Percentiles rank a stretch among this genome's conserved stretches.
Evolutionary conservation across 345 rosid genomes (phyloP).

Genomic region (Viola odorata): DNA sequence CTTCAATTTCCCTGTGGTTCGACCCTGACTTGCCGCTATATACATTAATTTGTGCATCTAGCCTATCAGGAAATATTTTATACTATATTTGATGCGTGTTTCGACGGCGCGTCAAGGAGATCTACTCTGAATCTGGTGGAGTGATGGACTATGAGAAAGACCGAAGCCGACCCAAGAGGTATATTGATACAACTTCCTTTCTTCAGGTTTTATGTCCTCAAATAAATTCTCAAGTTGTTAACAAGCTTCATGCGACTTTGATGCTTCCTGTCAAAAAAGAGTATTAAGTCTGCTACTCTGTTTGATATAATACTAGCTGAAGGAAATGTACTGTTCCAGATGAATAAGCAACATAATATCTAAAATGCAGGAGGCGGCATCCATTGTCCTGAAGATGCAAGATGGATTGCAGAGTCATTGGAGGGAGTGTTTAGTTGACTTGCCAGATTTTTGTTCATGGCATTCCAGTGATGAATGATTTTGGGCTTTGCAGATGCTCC

Average conservation of each 20-base stretch:
- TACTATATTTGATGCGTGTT: too few relatives aligned
- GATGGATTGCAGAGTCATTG: conserved; percentile 19
- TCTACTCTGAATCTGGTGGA: conserved; percentile 94
- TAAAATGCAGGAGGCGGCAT: conserved; percentile 69
- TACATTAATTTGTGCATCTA: too few relatives aligned
- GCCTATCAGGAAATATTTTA: too few relatives aligned
- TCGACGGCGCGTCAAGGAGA: conserved; percentile 26
- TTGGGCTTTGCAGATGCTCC: conserved; percentile 21
- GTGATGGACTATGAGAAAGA: conserved; percentile 98
- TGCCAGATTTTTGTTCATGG: conserved; percentile 32
- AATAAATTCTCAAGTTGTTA: neutral
- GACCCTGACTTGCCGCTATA: too few relatives aligned
- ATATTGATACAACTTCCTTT: conserved; percentile 9
- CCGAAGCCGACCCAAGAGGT: conserved; percentile 93
- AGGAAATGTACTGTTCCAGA: neutral
- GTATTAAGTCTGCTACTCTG: too few relatives aligned
- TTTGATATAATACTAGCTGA: too few relatives aligned
- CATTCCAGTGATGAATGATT: conserved; percentile 20
- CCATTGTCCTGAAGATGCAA: conserved; percentile 47
- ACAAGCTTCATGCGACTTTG: too few relatives aligned
- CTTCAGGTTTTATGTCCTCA: neutral
- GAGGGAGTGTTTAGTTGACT: conserved; percentile 7
- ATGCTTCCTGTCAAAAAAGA: too few relatives aligned
- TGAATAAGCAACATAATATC: neutral
- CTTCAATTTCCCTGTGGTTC: too few relatives aligned